Conservation (phyloP, 371 early-diverging fungal genomes). For the Quaeritorhiza haematococci region DNA sequence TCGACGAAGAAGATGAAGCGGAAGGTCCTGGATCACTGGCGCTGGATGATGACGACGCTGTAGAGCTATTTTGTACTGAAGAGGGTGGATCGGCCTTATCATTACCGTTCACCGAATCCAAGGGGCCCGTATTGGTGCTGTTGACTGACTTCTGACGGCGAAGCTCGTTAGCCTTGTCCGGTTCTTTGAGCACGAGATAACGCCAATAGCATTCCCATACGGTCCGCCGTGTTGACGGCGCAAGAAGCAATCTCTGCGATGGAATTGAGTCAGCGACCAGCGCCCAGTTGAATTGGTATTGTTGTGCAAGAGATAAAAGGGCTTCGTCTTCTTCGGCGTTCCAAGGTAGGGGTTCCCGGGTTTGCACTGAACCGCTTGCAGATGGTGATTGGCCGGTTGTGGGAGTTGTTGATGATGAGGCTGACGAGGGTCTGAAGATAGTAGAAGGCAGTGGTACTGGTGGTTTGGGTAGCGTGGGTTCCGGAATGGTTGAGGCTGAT, state of each 20-base stretch:
- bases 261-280: conserved; percentile 57
- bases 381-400: conserved; percentile 13
- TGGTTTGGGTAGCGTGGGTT: conserved; percentile 42
- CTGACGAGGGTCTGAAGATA: conserved; percentile 14
- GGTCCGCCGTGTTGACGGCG: conserved; percentile 38
- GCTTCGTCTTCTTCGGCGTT: conserved; percentile 64
- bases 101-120: conserved; percentile 31
- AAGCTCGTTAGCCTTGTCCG: conserved; percentile 23
- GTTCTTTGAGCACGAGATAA: conserved; percentile 33
- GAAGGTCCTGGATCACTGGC: conserved; percentile 25
- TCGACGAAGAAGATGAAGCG: conserved; percentile 19
- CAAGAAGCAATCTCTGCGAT: conserved; percentile 47
- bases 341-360: conserved; percentile 38
- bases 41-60: neutral
- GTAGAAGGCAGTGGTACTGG: neutral
- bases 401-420: too few species aligned
- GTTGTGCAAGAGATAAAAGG: conserved; percentile 49
- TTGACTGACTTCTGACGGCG: too few species aligned
- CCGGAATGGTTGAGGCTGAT: conserved; percentile 33
- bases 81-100: conserved; percentile 22
- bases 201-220: conserved; percentile 64
- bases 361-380: conserved; percentile 10
- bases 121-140: conserved; percentile 20
- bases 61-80: conserved; percentile 18
- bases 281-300: conserved; percentile 66